Evolutionary conservation across 768 basidiomycete genomes (phyloP).

Genomic region (Tricholoma flavovirens): DNA sequence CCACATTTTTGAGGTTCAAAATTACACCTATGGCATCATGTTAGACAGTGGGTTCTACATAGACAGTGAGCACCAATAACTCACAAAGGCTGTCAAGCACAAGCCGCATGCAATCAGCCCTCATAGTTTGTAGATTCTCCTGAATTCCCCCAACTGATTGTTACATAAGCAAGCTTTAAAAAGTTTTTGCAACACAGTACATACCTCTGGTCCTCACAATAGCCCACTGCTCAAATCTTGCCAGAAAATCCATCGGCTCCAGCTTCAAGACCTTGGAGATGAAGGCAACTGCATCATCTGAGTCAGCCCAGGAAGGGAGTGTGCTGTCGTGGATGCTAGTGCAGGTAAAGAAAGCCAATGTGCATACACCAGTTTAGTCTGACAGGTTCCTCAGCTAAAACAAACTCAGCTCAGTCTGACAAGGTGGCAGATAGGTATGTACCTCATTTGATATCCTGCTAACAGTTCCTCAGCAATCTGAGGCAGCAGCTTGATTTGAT

Average conservation of each 20-base stretch:
- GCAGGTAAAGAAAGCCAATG: neutral
- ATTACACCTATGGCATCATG: neutral
- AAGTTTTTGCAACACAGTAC: neutral
- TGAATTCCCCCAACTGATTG: neutral
- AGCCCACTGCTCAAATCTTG: conserved; percentile 1
- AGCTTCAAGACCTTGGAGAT: neutral
- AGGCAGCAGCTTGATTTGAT: neutral
- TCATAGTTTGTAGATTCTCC: neutral
- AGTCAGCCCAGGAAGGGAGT: neutral
- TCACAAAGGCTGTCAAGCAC: neutral
- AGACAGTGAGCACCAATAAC: neutral
- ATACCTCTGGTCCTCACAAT: neutral
- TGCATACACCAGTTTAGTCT: neutral
- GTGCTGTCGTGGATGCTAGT: neutral
- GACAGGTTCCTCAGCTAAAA: neutral
- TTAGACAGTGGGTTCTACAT: neutral
- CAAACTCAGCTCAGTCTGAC: no score
- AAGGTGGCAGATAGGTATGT: no score
- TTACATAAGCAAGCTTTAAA: neutral
- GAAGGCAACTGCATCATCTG: no score
- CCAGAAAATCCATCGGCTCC: neutral
- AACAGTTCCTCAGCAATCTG: neutral
- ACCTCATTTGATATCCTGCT: neutral
- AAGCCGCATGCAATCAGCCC: neutral
- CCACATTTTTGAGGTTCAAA: neutral